These are phyloP conservation scores for Akanthomyces lecanii DNA, from an alignment of 2,329 filamentous ascomycete genomes.

Conservation along the genomic window DNA sequence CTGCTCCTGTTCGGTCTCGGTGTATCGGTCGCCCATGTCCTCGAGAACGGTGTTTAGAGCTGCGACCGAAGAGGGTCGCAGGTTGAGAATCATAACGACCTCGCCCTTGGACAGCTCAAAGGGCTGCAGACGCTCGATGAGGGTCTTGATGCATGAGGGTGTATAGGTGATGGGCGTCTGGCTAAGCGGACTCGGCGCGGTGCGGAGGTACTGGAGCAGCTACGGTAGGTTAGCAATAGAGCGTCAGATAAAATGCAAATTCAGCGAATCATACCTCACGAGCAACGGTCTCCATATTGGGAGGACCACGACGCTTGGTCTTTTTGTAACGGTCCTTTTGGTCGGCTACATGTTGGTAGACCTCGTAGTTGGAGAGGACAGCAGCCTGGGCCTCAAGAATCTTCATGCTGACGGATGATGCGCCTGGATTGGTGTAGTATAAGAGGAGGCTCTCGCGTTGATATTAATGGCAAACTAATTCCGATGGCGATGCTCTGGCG, in stretches of 20 bases:
- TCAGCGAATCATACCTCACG: slow-evolving; percentile 50
- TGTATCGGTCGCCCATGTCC: slow-evolving; percentile 59
- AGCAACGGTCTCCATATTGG: slow-evolving; percentile 57
- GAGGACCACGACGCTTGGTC: slow-evolving; percentile 47
- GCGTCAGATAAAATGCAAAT: not conserved
- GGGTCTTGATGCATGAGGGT: slow-evolving; percentile 45
- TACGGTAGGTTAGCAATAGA: slow-evolving; percentile 26
- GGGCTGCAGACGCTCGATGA: slow-evolving; percentile 52
- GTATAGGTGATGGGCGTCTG: slow-evolving; percentile 52
- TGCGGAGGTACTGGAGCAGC: slow-evolving; percentile 58
- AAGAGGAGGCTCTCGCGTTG: not conserved
- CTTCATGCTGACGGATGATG: slow-evolving; percentile 48
- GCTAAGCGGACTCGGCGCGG: slow-evolving; percentile 52
- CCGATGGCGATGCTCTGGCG: not conserved
- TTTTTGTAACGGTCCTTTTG: slow-evolving; percentile 50
- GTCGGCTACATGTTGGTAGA: slow-evolving; percentile 60
- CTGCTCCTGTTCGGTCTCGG: slow-evolving; percentile 53
- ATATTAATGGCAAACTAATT: not conserved
- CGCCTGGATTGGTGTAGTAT: no score
- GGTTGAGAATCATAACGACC: slow-evolving; percentile 63
- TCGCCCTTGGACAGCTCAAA: slow-evolving; percentile 65
- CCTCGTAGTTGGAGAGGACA: slow-evolving; percentile 68
- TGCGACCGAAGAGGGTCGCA: slow-evolving; percentile 54
- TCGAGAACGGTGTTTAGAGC: slow-evolving; percentile 61
- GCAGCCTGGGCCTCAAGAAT: slow-evolving; percentile 68